Conservation (phyloP, 768 basidiomycete species). For the Mycena kentingensis region DNA sequence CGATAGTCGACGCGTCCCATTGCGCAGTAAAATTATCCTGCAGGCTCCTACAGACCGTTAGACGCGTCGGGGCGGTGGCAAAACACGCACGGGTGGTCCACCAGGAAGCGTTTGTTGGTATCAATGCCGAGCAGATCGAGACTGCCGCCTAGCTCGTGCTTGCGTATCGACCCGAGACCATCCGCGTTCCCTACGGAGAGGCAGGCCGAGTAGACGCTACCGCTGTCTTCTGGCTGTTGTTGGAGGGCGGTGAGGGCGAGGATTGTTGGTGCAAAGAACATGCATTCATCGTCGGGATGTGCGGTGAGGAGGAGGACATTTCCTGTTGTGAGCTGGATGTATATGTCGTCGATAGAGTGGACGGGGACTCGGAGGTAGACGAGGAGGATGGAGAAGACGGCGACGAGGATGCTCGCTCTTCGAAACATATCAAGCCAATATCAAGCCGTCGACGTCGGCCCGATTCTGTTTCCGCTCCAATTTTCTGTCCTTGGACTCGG, state of each 20-base stretch:
- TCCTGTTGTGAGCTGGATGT: slow-evolving; percentile 20
- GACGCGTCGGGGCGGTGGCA: neutral
- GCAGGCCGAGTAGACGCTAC: slow-evolving; percentile 63
- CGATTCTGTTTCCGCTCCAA: too few species aligned
- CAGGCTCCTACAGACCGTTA: slow-evolving; percentile 46
- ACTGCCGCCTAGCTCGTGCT: slow-evolving; percentile 60
- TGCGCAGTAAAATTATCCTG: slow-evolving; percentile 69
- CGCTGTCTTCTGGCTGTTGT: slow-evolving; percentile 5
- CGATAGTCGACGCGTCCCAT: slow-evolving; percentile 68
- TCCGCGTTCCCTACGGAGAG: slow-evolving; percentile 80
- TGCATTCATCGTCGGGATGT: slow-evolving; percentile 92
- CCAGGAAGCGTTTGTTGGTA: slow-evolving; percentile 51
- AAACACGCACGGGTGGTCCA: slow-evolving; percentile 71
- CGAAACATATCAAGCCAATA: too few species aligned
- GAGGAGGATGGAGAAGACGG: slow-evolving; percentile 32
- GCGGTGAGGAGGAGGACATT: slow-evolving; percentile 76
- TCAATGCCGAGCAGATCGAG: slow-evolving; percentile 70
- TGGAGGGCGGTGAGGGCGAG: slow-evolving; percentile 45
- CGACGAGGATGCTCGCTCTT: neutral
- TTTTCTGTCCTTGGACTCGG: too few species aligned
- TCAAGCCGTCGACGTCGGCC: too few species aligned
- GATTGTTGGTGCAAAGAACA: slow-evolving; percentile 92
- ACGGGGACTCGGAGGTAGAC: slow-evolving; percentile 36
- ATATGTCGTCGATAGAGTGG: slow-evolving; percentile 29
- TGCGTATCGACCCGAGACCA: slow-evolving; percentile 65